A percentile compares a stretch with the other conserved stretches of the same genome.
phyloP scores from a whole-genome alignment of 352 stramenopile genomes.

The Globisporangium takayamanum region DNA sequence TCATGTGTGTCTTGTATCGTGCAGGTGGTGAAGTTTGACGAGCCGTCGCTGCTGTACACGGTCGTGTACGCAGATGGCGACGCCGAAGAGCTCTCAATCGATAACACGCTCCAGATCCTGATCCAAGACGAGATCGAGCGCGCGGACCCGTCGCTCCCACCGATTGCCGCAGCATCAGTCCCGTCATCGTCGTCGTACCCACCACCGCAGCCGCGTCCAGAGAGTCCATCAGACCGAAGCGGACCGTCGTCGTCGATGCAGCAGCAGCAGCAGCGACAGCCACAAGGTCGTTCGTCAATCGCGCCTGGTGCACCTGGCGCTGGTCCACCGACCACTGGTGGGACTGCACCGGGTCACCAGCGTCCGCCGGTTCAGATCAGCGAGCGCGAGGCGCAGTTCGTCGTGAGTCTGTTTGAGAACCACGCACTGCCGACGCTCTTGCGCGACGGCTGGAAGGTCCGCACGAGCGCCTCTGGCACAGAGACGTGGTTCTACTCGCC shows the following conservation, averaged over 20 bases:
- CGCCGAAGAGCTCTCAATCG: slow-evolving; percentile 66
- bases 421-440: slow-evolving; percentile 61
- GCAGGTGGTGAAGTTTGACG: slow-evolving; percentile 78
- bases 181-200: neutral
- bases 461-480: slow-evolving; percentile 26
- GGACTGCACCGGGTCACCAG: neutral
- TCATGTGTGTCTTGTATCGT: neutral
- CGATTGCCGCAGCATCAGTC: slow-evolving; percentile 7
- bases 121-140: slow-evolving; percentile 85
- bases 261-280: slow-evolving; percentile 2
- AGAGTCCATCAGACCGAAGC: slow-evolving; percentile 15
- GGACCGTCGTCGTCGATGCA: neutral
- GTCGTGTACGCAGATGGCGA: slow-evolving; percentile 84
- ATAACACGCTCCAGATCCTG: slow-evolving; percentile 77
- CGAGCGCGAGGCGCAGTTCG: slow-evolving; percentile 68
- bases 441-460: slow-evolving; percentile 58
- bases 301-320: neutral
- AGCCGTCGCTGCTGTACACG: slow-evolving; percentile 56
- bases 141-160: slow-evolving; percentile 44
- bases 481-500: slow-evolving; percentile 38
- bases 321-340: neutral
- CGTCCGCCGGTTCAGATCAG: slow-evolving; percentile 41
- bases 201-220: slow-evolving; percentile 6
- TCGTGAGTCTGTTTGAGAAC: slow-evolving; percentile 74
- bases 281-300: neutral